phyloP scores from a whole-genome alignment of 2,329 filamentous ascomycete species.

The Westerdykella aurantiaca region DNA sequence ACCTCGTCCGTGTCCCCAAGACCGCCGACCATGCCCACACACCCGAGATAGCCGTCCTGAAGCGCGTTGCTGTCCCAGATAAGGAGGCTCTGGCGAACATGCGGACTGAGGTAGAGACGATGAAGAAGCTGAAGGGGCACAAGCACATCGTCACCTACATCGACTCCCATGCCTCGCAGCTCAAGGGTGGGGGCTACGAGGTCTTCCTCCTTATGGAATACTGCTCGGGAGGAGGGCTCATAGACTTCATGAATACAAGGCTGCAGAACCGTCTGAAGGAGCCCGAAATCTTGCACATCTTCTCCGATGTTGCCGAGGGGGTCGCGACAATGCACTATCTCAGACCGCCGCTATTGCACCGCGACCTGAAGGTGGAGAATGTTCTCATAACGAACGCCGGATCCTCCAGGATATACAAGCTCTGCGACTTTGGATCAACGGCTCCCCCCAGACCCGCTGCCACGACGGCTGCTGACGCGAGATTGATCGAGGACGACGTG shows the following conservation, averaged over 20 bases:
- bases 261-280: slow-evolving; percentile 94
- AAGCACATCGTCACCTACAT: slow-evolving; percentile 95
- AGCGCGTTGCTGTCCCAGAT: slow-evolving; percentile 93
- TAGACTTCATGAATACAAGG: slow-evolving; percentile 99
- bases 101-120: slow-evolving; percentile 98
- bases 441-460: slow-evolving; percentile 79
- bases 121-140: slow-evolving; percentile 99
- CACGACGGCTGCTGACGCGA: slow-evolving; percentile 78
- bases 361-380: slow-evolving; percentile 97
- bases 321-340: slow-evolving; percentile 99
- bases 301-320: slow-evolving; percentile 90
- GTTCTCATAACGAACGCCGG: slow-evolving; percentile 74
- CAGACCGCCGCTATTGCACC: slow-evolving; percentile 84
- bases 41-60: slow-evolving; percentile 77
- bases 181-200: slow-evolving; percentile 90
- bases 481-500: slow-evolving; percentile 91
- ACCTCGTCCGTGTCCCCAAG: slow-evolving; percentile 77
- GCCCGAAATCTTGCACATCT: slow-evolving; percentile 95
- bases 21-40: slow-evolving; percentile 70
- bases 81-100: slow-evolving; percentile 91
- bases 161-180: slow-evolving; percentile 93
- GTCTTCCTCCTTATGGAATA: slow-evolving; percentile 98
- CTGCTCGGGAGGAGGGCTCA: slow-evolving; percentile 88
- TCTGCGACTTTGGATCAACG: slow-evolving; percentile 96
- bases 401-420: slow-evolving; percentile 74